A percentile compares a stretch with the other conserved stretches of the same genome.
Evolutionary conservation across 1,139 yeast species (phyloP).

Genomic region (Geotrichum bryndzae): DNA sequence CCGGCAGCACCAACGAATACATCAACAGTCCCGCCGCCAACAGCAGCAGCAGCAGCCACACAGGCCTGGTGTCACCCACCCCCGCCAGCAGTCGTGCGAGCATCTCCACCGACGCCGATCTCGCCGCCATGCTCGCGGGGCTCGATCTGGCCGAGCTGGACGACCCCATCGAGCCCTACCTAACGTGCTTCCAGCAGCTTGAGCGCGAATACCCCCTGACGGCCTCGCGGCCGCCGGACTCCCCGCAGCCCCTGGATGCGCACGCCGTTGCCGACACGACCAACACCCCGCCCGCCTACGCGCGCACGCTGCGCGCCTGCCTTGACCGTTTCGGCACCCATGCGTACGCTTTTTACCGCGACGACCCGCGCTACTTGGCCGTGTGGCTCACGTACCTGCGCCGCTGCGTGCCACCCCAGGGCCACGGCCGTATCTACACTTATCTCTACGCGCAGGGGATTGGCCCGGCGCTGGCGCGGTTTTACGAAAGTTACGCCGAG

Average conservation of each 20-base stretch:
- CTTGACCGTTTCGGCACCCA: background rate
- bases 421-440: slow-evolving; percentile 67
- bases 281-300: background rate
- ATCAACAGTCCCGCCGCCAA: background rate
- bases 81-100: background rate
- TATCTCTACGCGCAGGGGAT: slow-evolving; percentile 70
- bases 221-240: slow-evolving; percentile 27
- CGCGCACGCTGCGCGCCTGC: slow-evolving; percentile 32
- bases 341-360: slow-evolving; percentile 50
- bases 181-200: slow-evolving; percentile 54
- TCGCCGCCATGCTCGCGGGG: background rate
- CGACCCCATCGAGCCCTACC: slow-evolving; percentile 71
- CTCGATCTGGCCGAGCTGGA: slow-evolving; percentile 50
- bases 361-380: slow-evolving; percentile 72
- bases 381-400: slow-evolving; percentile 75
- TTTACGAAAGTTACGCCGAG: slow-evolving; percentile 75
- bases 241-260: slow-evolving; percentile 23
- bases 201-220: slow-evolving; percentile 55
- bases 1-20: background rate
- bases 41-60: slow-evolving; percentile 1
- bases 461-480: slow-evolving; percentile 61
- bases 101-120: background rate
- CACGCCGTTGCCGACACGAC: background rate
- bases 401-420: slow-evolving; percentile 55
- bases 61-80: background rate